Evolutionary conservation across 495 filamentous ascomycete species (phyloP).

Genomic region (Bombardia bombarda): DNA sequence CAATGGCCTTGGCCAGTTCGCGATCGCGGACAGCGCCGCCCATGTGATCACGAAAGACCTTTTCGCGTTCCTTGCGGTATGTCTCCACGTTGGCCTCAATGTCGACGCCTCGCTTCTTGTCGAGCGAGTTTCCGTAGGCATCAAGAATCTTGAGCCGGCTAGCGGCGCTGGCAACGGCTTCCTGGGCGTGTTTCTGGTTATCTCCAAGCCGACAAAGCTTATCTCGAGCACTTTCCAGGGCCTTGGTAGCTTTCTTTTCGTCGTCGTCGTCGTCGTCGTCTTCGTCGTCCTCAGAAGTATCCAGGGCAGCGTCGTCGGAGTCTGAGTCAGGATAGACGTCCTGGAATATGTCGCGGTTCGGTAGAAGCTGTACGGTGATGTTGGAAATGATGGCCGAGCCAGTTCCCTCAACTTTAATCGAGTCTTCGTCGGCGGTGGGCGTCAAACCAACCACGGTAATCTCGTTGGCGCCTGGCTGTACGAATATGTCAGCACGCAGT

Average conservation of each 20-base stretch:
- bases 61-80: constrained; percentile 41
- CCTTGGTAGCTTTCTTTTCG: constrained; percentile 17
- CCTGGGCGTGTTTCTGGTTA: constrained; percentile 20
- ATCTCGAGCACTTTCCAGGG: constrained; percentile 18
- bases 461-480: constrained; percentile 52
- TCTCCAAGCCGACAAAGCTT: constrained; percentile 17
- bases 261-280: constrained; percentile 27
- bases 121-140: constrained; percentile 30
- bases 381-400: constrained; percentile 58
- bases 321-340: constrained; percentile 47
- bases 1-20: constrained; percentile 29
- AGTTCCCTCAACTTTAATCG: constrained; percentile 63
- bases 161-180: constrained; percentile 28
- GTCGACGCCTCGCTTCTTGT: constrained; percentile 19
- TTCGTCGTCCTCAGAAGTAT: constrained; percentile 23
- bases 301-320: too few relatives aligned
- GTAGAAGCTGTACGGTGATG: constrained; percentile 53
- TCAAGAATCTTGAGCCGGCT: constrained; percentile 38
- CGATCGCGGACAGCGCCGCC: constrained; percentile 22
- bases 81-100: constrained; percentile 28
- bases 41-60: constrained; percentile 36
- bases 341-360: constrained; percentile 50
- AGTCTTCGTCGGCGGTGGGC: constrained; percentile 55
- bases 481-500: not conserved
- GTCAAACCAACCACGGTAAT: constrained; percentile 59